Evolutionary conservation across 2,329 filamentous ascomycete genomes (phyloP).

Genomic region (Dactylellina sp.): DNA sequence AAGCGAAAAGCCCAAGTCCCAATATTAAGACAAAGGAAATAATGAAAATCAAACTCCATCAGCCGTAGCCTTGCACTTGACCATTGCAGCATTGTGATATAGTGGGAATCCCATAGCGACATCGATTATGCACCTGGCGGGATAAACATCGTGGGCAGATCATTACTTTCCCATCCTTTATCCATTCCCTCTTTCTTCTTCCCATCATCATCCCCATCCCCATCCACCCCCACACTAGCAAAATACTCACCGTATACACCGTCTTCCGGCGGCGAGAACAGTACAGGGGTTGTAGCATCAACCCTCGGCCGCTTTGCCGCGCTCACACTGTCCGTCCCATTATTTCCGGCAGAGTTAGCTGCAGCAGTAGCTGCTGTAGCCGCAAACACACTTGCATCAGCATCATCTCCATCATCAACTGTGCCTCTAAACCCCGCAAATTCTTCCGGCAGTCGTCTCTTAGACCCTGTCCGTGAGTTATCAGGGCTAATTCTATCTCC

Average conservation of each 20-base stretch:
- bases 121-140: slow-evolving; percentile 41
- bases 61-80: background rate
- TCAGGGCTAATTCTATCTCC: slow-evolving; percentile 28
- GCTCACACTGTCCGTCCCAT: slow-evolving; percentile 7
- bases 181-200: slow-evolving; percentile 38
- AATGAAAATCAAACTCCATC: slow-evolving; percentile 3
- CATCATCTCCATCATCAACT: slow-evolving; percentile 42
- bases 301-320: slow-evolving; percentile 42
- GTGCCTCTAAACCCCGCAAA: slow-evolving; percentile 49
- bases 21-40: slow-evolving; percentile 33
- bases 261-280: slow-evolving; percentile 49
- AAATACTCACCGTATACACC: slow-evolving; percentile 46
- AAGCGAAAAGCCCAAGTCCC: slow-evolving; percentile 28
- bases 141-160: slow-evolving; percentile 54
- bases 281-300: slow-evolving; percentile 34
- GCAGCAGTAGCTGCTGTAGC: slow-evolving; percentile 49
- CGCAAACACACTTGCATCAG: slow-evolving; percentile 46
- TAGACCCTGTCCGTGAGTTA: slow-evolving; percentile 42
- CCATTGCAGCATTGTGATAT: slow-evolving; percentile 7
- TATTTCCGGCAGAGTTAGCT: slow-evolving; percentile 22
- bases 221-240: slow-evolving; percentile 6
- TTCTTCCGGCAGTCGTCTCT: slow-evolving; percentile 52
- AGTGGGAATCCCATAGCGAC: background rate
- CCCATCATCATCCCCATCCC: slow-evolving; percentile 27
- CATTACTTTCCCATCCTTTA: slow-evolving; percentile 55